Conservation (phyloP, 1,139 yeast genomes). For the Geotrichum aggregatum region DNA sequence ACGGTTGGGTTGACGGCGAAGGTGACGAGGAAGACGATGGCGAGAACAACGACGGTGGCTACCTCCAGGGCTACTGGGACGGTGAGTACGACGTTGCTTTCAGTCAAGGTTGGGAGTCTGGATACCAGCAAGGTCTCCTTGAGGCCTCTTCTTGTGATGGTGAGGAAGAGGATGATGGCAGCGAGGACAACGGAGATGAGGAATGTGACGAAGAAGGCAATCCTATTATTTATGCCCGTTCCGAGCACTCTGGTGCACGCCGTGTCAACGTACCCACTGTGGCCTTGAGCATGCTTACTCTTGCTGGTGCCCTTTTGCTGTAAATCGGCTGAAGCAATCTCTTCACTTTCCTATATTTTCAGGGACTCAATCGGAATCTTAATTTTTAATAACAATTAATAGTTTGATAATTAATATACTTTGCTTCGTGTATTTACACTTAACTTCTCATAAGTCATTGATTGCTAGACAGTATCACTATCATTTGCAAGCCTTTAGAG, state of each 20-base stretch:
- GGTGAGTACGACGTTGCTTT: conserved; percentile 12
- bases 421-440: too few species aligned
- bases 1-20: too few species aligned
- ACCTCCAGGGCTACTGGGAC: conserved; percentile 14
- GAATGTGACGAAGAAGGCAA: not conserved
- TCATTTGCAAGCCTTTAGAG: too few species aligned
- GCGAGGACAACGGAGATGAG: not conserved
- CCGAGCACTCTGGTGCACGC: too few species aligned
- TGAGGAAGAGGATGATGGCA: not conserved
- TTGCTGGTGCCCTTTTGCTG: not conserved
- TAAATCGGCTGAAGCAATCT: not conserved
- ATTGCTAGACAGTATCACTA: too few species aligned
- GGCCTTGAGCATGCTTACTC: not conserved
- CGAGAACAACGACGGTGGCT: too few species aligned
- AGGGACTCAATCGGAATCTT: too few species aligned
- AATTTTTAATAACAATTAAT: too few species aligned
- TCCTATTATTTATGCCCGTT: too few species aligned
- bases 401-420: too few species aligned
- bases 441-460: too few species aligned
- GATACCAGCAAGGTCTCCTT: conserved; percentile 5
- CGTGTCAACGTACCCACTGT: not conserved
- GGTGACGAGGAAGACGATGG: not conserved
- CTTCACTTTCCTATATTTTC: not conserved
- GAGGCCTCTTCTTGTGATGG: conserved; percentile 5
- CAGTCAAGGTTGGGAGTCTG: conserved; percentile 13